phyloP scores from a whole-genome alignment of 345 rosid genomes.

The Lumnitzera racemosa region DNA sequence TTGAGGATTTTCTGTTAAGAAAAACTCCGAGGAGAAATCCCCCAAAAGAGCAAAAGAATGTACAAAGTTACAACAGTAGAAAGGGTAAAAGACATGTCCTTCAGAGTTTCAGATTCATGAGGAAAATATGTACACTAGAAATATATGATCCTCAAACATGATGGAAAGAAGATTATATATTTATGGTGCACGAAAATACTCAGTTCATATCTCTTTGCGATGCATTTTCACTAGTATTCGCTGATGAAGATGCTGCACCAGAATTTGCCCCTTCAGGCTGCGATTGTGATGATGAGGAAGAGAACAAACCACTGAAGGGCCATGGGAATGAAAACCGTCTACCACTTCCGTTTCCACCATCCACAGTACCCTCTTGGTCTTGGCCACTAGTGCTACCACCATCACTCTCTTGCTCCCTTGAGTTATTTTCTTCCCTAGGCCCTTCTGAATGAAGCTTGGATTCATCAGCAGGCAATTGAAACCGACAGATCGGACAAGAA shows the following conservation, averaged over 20 bases:
- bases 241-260: constrained; percentile 26
- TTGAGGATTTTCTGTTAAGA: no score
- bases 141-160: constrained; percentile 1
- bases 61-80: background rate
- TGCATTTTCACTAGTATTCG: constrained; percentile 26
- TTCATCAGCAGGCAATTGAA: constrained; percentile 68
- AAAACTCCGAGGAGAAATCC: no score
- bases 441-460: constrained; percentile 44
- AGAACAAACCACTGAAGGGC: constrained; percentile 77
- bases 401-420: constrained; percentile 19
- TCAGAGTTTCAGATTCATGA: background rate
- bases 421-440: constrained; percentile 17
- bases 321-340: constrained; percentile 72
- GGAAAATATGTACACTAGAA: constrained; percentile 4
- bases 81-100: background rate
- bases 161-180: background rate
- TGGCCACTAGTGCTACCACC: constrained; percentile 37
- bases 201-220: constrained; percentile 1
- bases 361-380: constrained; percentile 35
- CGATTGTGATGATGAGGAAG: constrained; percentile 49
- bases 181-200: background rate
- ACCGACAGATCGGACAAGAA: constrained; percentile 86
- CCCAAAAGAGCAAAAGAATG: background rate
- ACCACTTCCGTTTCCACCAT: constrained; percentile 43
- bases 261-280: constrained; percentile 38